phyloP scores from a whole-genome alignment of 345 rosid genomes.

The Rhizophora apiculata region DNA sequence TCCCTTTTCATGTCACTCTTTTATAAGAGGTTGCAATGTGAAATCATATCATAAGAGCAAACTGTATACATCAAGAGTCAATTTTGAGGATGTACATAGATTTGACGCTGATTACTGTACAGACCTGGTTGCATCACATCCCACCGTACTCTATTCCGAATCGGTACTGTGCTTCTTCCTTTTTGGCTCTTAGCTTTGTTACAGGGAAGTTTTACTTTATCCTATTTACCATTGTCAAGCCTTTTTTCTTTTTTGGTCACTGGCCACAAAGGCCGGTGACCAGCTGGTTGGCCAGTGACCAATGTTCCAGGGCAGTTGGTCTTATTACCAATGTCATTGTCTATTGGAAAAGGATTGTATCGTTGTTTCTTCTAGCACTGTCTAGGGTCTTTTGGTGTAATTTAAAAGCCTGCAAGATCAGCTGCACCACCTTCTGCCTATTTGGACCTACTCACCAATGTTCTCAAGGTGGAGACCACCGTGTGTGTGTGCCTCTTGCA shows the following conservation, averaged over 20 bases:
- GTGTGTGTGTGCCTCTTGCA: neutral
- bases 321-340: conserved; percentile 12
- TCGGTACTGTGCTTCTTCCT: conserved; percentile 11
- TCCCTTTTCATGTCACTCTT: neutral
- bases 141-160: conserved; percentile 11
- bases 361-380: conserved; percentile 21
- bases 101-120: neutral
- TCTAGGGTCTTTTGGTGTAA: neutral
- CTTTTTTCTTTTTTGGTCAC: neutral
- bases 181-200: conserved; percentile 11
- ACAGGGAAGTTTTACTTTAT: neutral
- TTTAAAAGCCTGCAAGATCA: conserved; percentile 13
- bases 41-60: neutral
- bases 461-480: conserved; percentile 18
- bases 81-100: too few species aligned
- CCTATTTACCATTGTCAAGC: conserved; percentile 11
- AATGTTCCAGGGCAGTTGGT: too few species aligned
- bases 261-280: too few species aligned
- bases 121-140: conserved; percentile 25
- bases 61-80: too few species aligned
- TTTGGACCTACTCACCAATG: conserved; percentile 9
- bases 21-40: conserved; percentile 3
- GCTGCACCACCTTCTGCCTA: conserved; percentile 14
- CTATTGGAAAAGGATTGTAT: conserved; percentile 6
- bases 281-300: too few species aligned